These are phyloP conservation scores for Viola pubescens DNA, from an alignment of 441 rosid species.

Conservation along the genomic window DNA sequence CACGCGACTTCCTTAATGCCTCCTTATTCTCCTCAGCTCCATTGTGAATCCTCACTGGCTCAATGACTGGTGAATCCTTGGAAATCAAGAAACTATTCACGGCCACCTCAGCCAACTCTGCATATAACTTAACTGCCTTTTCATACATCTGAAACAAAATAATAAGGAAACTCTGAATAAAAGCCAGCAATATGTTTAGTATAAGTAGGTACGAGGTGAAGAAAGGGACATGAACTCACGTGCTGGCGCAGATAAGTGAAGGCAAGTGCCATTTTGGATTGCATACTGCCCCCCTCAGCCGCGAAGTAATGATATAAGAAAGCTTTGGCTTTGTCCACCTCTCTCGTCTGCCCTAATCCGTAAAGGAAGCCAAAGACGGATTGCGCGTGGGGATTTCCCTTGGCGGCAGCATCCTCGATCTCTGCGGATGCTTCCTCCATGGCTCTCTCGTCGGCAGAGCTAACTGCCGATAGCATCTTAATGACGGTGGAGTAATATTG, in stretches of 20 bases:
- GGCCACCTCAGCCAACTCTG: constrained; percentile 90
- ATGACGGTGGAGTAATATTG: constrained; percentile 48
- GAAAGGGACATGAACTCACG: constrained; percentile 34
- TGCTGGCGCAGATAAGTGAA: constrained; percentile 79
- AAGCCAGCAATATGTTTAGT: neutral
- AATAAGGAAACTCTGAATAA: neutral
- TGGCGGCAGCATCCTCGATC: constrained; percentile 47
- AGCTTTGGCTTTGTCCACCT: constrained; percentile 62
- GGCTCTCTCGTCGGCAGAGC: constrained; percentile 40
- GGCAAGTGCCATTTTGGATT: constrained; percentile 92
- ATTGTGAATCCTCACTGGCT: constrained; percentile 81
- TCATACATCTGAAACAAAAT: constrained; percentile 62
- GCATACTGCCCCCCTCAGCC: constrained; percentile 65
- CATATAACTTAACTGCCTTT: constrained; percentile 67
- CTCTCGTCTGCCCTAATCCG: constrained; percentile 69
- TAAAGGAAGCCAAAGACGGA: constrained; percentile 64
- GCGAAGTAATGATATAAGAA: constrained; percentile 74
- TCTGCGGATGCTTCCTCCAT: constrained; percentile 69
- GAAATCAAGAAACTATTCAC: constrained; percentile 86
- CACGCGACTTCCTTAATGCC: constrained; percentile 76
- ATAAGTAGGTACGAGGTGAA: neutral
- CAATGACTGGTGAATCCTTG: constrained; percentile 85
- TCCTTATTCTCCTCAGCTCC: constrained; percentile 97
- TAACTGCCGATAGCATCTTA: constrained; percentile 48
- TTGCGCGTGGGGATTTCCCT: constrained; percentile 68